A percentile compares a stretch with the other conserved stretches of the same genome.
Evolutionary conservation across 169 alveolate species (phyloP).

Genomic region (Cryptosporidium ubiquitum): DNA sequence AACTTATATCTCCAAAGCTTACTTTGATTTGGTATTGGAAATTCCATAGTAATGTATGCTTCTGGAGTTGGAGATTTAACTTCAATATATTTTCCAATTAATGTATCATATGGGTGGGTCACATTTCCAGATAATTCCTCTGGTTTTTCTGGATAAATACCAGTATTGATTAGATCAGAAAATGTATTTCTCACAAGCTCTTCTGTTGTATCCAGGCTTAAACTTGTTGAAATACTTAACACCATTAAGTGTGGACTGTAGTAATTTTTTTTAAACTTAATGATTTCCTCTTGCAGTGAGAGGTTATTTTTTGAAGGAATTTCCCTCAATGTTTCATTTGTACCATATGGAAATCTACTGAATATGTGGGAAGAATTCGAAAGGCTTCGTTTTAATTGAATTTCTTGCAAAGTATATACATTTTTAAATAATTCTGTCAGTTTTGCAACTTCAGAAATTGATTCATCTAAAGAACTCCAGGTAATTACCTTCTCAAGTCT

Average conservation of each 20-base stretch:
- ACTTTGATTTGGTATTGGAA: slow-evolving; percentile 41
- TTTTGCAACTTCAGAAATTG: slow-evolving; percentile 5
- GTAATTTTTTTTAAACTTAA: not conserved
- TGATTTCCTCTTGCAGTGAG: slow-evolving; percentile 3
- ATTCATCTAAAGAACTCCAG: not conserved
- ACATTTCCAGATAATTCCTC: not conserved
- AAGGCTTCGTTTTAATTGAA: slow-evolving; percentile 12
- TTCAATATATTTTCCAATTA: slow-evolving; percentile 19
- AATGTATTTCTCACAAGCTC: slow-evolving; percentile 6
- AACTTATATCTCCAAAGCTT: slow-evolving; percentile 17
- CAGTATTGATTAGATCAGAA: not conserved
- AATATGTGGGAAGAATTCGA: slow-evolving; percentile 21
- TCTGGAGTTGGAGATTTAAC: slow-evolving; percentile 13
- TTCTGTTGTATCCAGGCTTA: slow-evolving; percentile 4
- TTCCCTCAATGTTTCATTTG: slow-evolving; percentile 30
- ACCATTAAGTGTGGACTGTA: slow-evolving; percentile 16
- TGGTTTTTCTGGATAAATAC: not conserved
- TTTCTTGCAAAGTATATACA: slow-evolving; percentile 2
- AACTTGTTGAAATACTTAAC: slow-evolving; percentile 8
- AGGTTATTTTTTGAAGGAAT: slow-evolving; percentile 9
- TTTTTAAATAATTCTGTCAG: not conserved
- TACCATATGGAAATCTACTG: slow-evolving; percentile 51
- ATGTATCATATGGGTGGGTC: slow-evolving; percentile 20
- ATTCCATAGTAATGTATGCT: slow-evolving; percentile 24
- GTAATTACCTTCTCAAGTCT: not conserved